Evolutionary conservation across 2,329 filamentous ascomycete genomes (phyloP).

Genomic region (Talaromyces sp.): DNA sequence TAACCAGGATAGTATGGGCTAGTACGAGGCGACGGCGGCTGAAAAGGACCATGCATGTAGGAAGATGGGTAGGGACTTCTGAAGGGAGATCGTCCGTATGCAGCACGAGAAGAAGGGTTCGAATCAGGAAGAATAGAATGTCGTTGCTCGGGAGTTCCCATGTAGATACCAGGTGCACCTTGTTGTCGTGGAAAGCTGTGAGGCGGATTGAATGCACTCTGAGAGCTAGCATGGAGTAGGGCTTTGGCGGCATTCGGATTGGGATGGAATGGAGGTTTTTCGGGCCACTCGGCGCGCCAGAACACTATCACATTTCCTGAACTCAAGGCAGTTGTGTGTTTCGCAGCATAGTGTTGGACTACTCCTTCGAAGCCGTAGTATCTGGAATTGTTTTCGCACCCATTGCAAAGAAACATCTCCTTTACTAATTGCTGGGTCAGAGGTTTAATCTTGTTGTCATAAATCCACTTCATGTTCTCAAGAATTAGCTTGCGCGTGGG

Average conservation of each 20-base stretch:
- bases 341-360: conserved; percentile 78
- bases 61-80: conserved; percentile 29
- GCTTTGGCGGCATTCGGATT: conserved; percentile 51
- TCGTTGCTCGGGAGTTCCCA: conserved; percentile 19
- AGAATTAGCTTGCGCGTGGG: conserved; percentile 64
- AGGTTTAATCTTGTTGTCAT: conserved; percentile 71
- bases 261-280: conserved; percentile 66
- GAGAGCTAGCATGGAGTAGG: conserved; percentile 34
- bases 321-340: conserved; percentile 70
- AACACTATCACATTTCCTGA: conserved; percentile 68
- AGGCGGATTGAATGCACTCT: conserved; percentile 22
- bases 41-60: conserved; percentile 26
- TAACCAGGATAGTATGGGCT: conserved; percentile 25
- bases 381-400: conserved; percentile 62
- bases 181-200: conserved; percentile 20
- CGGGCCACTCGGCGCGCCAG: conserved; percentile 80
- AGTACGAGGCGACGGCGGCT: conserved; percentile 30
- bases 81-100: conserved; percentile 32
- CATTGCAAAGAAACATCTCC: conserved; percentile 73
- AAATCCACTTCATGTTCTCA: conserved; percentile 85
- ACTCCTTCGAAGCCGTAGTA: conserved; percentile 74
- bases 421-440: conserved; percentile 63
- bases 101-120: conserved; percentile 26
- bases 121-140: conserved; percentile 20
- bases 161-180: conserved; percentile 18